Evolutionary conservation across 148 eudicot species (phyloP), one percentile per base, ranked within the genome.

Genomic region (Vaccinium darrowii): DNA sequence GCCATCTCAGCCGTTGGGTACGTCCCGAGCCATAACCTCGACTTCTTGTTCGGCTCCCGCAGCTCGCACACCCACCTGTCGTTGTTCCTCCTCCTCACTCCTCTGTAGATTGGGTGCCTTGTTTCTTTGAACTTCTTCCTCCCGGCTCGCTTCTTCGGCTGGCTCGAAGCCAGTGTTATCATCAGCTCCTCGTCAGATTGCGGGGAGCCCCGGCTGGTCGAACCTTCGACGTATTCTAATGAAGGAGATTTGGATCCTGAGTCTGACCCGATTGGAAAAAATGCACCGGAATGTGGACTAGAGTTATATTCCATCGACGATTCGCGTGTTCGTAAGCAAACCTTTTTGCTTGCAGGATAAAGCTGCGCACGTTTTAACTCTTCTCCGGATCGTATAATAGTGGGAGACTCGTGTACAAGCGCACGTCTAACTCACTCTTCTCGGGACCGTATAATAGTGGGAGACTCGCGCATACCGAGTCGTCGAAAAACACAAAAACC

Each of bases 41-140:
- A 65, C 33, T 65, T 65, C 72, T 65, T 65, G 72, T 65, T 65
- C 33, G 72, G 72, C 72, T 65, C 72, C 72, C 72, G 72, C 14
- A 65, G 72, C 72, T 65, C 72, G 72, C 72, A 65, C 30, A 65
- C 72, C 72, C 72, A 65, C 30, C 23, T 65, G 72, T 23, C 14
- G 15, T 65, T 65, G 72, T 65, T 65, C 33, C 72, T 65, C 72
- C 10, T 65, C 14, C 72, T 65, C 14, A 65, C 72, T 4, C 72
- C 72, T 23, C 72, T 23, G 72, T 65, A 65, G 3, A 65, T 25
- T 11, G 72, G 72, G 72, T 65, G 72, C 72, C 72, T 23, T 5
- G 72, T 65, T 23, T 65, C 72, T 1, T 23, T 65, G 33, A 65
- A 65, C 72, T 65, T 65, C 72, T 65, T 65, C 33, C 72, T 65